Evolutionary conservation across 331 rosid genomes (phyloP).

Genomic region (Dryas integrifolia): DNA sequence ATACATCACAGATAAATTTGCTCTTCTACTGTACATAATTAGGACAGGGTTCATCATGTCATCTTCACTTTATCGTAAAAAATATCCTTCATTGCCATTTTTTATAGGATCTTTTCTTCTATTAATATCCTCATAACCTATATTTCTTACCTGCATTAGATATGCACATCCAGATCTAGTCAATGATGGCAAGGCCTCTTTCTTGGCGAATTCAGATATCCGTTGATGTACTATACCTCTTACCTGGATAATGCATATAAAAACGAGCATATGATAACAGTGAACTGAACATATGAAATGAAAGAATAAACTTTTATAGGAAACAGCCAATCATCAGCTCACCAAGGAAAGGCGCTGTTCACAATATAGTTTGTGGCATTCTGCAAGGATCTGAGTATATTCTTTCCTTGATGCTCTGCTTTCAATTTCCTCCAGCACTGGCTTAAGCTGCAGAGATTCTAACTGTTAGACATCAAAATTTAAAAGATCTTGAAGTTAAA

Average conservation of each 20-base stretch:
- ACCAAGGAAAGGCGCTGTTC: slow-evolving; percentile 97
- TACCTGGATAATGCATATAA: slow-evolving; percentile 50
- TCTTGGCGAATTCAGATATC: slow-evolving; percentile 89
- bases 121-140: neutral
- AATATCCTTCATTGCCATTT: neutral
- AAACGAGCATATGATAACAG: slow-evolving; percentile 17
- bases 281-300: slow-evolving; percentile 27
- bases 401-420: slow-evolving; percentile 94
- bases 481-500: slow-evolving; percentile 9
- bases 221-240: slow-evolving; percentile 84
- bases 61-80: neutral
- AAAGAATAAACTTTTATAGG: slow-evolving; percentile 15
- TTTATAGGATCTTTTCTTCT: neutral
- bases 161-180: slow-evolving; percentile 99
- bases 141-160: slow-evolving; percentile 74
- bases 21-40: neutral
- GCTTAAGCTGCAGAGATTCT: slow-evolving; percentile 71
- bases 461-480: slow-evolving; percentile 29
- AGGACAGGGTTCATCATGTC: neutral
- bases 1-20: neutral
- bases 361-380: slow-evolving; percentile 89
- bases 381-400: slow-evolving; percentile 76
- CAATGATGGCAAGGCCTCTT: slow-evolving; percentile 91
- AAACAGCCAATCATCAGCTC: slow-evolving; percentile 47
- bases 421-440: slow-evolving; percentile 86